These are phyloP conservation scores for Ilex asprella DNA, from an alignment of 257 asterid genomes.

Conservation along the genomic window DNA sequence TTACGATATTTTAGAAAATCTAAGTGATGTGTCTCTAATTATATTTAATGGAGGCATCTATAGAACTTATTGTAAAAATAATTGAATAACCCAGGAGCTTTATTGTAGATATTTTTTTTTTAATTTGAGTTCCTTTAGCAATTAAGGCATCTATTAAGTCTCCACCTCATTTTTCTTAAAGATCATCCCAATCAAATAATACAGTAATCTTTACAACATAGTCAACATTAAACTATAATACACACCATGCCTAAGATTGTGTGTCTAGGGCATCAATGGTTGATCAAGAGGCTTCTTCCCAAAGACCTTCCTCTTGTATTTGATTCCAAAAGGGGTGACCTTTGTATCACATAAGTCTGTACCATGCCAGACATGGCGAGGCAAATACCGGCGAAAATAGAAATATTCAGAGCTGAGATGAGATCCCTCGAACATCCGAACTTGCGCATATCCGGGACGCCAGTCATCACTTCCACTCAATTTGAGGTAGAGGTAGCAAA, in stretches of 20 bases:
- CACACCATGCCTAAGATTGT: neutral
- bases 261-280: neutral
- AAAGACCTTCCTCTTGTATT: slow-evolving; percentile 24
- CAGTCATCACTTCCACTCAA: slow-evolving; percentile 34
- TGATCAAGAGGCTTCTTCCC: slow-evolving; percentile 2
- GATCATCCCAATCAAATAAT: too few relatives aligned
- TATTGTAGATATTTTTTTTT: too few relatives aligned
- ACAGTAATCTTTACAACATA: too few relatives aligned
- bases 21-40: too few relatives aligned
- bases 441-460: slow-evolving; percentile 39
- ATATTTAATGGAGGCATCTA: too few relatives aligned
- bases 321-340: slow-evolving; percentile 36
- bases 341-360: slow-evolving; percentile 28
- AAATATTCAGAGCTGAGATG: slow-evolving; percentile 27
- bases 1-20: too few relatives aligned
- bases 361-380: slow-evolving; percentile 42
- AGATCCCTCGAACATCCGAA: slow-evolving; percentile 19
- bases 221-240: too few relatives aligned
- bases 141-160: too few relatives aligned
- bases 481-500: slow-evolving; percentile 36
- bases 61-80: too few relatives aligned
- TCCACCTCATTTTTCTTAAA: too few relatives aligned
- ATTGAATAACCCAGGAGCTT: too few relatives aligned
- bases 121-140: too few relatives aligned
- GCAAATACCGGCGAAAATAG: slow-evolving; percentile 42